A percentile compares a stretch with the other conserved stretches of the same genome.
Conservation (phyloP, 129 eudicot species). For the Pseudognaphalium luteoalbum region DNA sequence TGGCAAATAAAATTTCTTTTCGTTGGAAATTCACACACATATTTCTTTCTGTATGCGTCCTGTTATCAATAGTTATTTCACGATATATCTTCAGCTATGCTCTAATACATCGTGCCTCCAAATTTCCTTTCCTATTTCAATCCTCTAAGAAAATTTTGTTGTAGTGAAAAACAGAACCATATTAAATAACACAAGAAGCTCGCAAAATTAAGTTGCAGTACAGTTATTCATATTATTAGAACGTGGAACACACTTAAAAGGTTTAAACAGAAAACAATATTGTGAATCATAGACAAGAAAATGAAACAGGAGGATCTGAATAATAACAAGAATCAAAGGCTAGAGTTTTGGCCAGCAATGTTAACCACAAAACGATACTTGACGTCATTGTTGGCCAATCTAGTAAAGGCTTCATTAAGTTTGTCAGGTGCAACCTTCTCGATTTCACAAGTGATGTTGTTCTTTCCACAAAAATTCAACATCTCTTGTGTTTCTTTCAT, state of each 20-base stretch:
- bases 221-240: neutral
- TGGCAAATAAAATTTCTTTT: neutral
- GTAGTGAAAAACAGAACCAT: neutral
- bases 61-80: neutral
- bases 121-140: neutral
- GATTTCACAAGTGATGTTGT: slow-evolving; percentile 78
- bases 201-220: neutral
- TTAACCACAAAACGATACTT: slow-evolving; percentile 83
- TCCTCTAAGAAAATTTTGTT: neutral
- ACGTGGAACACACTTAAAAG: neutral
- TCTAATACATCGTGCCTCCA: neutral
- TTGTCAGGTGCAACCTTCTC: slow-evolving; percentile 54
- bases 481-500: slow-evolving; percentile 88
- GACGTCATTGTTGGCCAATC: slow-evolving; percentile 74
- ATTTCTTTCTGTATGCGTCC: neutral
- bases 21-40: neutral
- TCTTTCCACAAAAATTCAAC: slow-evolving; percentile 76
- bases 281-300: neutral
- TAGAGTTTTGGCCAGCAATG: slow-evolving; percentile 38
- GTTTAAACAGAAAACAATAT: neutral
- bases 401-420: slow-evolving; percentile 67
- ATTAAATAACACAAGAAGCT: neutral
- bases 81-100: neutral
- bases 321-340: slow-evolving; percentile 15
- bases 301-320: neutral